These are phyloP conservation scores for Centaurea solstitialis DNA, from an alignment of 129 eudicot genomes.

Conservation along the genomic window DNA sequence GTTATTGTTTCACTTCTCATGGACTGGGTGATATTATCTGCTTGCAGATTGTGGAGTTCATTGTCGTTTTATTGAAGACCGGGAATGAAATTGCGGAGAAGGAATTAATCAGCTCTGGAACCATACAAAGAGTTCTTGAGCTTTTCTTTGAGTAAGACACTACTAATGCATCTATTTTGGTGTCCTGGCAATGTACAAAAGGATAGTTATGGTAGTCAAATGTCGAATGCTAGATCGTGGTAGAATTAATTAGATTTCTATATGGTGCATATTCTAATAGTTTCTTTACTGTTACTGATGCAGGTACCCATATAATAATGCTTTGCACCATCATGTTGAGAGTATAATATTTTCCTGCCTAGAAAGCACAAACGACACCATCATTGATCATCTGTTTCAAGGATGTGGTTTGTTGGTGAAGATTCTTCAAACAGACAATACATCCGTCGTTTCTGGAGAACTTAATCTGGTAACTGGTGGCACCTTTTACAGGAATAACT, in stretches of 20 bases:
- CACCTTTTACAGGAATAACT: neutral
- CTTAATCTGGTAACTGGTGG: conserved; percentile 42
- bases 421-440: conserved; percentile 57
- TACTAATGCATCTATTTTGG: neutral
- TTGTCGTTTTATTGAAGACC: conserved; percentile 74
- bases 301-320: conserved; percentile 91
- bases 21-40: conserved; percentile 5
- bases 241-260: neutral
- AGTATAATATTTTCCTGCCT: conserved; percentile 73
- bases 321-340: conserved; percentile 92
- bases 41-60: conserved; percentile 81
- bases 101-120: conserved; percentile 79
- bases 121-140: conserved; percentile 70
- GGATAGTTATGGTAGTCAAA: neutral
- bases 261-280: neutral
- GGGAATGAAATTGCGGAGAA: conserved; percentile 80
- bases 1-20: neutral
- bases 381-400: conserved; percentile 63
- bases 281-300: neutral
- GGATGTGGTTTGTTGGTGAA: conserved; percentile 59
- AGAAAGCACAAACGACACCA: conserved; percentile 62
- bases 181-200: neutral
- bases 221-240: conserved; percentile 1
- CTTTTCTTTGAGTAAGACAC: conserved; percentile 83
- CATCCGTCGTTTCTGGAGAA: conserved; percentile 55